Base-by-base conservation (phyloP, 2,329 filamentous ascomycete genomes). In the Cladophialophora exuberans region DNA sequence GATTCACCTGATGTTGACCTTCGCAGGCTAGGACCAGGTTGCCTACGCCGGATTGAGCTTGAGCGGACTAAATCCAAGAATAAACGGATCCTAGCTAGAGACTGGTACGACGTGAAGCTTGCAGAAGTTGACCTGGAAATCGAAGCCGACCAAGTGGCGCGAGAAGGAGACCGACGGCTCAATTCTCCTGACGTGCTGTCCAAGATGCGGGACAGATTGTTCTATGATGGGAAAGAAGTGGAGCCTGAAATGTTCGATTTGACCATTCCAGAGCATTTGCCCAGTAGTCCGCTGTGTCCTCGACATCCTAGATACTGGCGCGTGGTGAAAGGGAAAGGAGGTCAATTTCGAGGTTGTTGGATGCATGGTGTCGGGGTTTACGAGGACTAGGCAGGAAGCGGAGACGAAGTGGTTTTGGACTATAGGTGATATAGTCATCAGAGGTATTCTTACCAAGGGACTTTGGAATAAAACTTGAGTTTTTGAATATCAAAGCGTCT, bases 281-380 rank as follows among this genome's bases (percentile, higher is more conserved):
- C 64, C 13, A 64, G 42, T 44, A 66, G 64, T 52, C 61, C 61
- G 15, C 45, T 66, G 18, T 66, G 64, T 61, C 64, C 64, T 3
- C 57, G 62, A 30, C 49, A 66, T 52, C 50, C 57, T 9, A 56
- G 47, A 45, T 64, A 65, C 38, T 64, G 59, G 64, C 56, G 61
- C n/a, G 56, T 62, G 15, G 63, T 61, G 23, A 57, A 54, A 41
- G 48, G 52, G n/a, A 54, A 49, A 41, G 62, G 61, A 11, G 52
- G 51, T 26, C 61, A 62, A 33, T 62, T 61, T 44, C 41, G 64
- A 18, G 62, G 63, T 6, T 64, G 64, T 52, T 65, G 57, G 61
- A 66, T 65, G 64, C 60, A 65, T 50, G 64, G 64, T 5, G 39
- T 60, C 18, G 61, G 62, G 10, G 46, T 55, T 20, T 54, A 58